phyloP scores from a whole-genome alignment of 495 filamentous ascomycete species.

The Penicillium crystallinum region DNA sequence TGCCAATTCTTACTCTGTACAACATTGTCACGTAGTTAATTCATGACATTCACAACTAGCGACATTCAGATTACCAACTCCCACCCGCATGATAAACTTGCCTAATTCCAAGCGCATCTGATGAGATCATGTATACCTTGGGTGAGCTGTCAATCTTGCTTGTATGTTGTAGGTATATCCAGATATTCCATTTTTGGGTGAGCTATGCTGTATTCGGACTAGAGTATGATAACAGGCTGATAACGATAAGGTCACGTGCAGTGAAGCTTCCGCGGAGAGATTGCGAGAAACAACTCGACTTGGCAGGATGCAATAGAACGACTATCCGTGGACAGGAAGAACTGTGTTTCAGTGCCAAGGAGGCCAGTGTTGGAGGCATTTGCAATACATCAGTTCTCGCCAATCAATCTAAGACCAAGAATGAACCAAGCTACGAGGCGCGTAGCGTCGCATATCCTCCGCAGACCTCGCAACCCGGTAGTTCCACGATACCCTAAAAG shows the following conservation, averaged over 20 bases:
- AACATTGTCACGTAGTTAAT: too few relatives aligned
- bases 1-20: too few relatives aligned
- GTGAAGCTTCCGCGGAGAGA: slow-evolving; percentile 28
- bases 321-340: not conserved
- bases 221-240: slow-evolving; percentile 1
- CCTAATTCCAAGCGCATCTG: too few relatives aligned
- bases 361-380: too few relatives aligned
- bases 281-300: slow-evolving; percentile 4
- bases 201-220: not conserved
- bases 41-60: too few relatives aligned
- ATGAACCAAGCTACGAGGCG: slow-evolving; percentile 35
- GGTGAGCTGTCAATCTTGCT: too few relatives aligned
- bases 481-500: slow-evolving; percentile 17
- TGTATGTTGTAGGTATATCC: too few relatives aligned
- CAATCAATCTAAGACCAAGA: not conserved
- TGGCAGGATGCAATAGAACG: not conserved
- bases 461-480: slow-evolving; percentile 18
- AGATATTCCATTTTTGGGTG: too few relatives aligned
- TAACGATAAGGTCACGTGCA: slow-evolving; percentile 31
- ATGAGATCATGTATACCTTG: too few relatives aligned
- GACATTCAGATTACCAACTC: too few relatives aligned
- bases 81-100: too few relatives aligned
- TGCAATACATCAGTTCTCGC: not conserved
- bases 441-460: slow-evolving; percentile 28
- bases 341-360: not conserved